These are phyloP conservation scores for Hypholoma sublateritium DNA, from an alignment of 768 basidiomycete species.

Conservation along the genomic window DNA sequence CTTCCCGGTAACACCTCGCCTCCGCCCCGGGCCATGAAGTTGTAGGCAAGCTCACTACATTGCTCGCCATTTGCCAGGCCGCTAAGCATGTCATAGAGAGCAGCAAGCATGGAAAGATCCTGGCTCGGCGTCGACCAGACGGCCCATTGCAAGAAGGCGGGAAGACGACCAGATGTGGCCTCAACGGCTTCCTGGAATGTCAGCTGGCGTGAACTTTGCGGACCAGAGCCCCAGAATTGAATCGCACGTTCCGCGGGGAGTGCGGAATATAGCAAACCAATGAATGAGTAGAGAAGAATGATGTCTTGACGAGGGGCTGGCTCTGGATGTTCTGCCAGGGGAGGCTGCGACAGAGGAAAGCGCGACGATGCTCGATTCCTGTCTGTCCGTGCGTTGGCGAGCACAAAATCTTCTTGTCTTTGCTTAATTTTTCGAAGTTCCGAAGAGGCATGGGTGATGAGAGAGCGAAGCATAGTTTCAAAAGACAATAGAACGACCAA, in stretches of 20 bases:
- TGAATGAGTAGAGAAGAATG: slow-evolving; percentile 79
- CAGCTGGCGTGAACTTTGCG: slow-evolving; percentile 39
- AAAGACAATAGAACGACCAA: slow-evolving; percentile 56
- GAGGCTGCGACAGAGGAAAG: slow-evolving; percentile 39
- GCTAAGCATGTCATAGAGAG: slow-evolving; percentile 85
- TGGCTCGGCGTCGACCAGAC: slow-evolving; percentile 80
- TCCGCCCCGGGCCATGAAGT: slow-evolving; percentile 81
- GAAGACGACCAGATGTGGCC: slow-evolving; percentile 41
- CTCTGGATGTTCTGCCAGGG: slow-evolving; percentile 39
- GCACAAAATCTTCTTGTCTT: slow-evolving; percentile 79
- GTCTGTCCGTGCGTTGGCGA: slow-evolving; percentile 66
- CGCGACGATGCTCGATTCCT: slow-evolving; percentile 55
- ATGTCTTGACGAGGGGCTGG: slow-evolving; percentile 74
- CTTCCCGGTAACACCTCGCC: slow-evolving; percentile 68
- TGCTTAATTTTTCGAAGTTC: slow-evolving; percentile 87
- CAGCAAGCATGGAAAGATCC: slow-evolving; percentile 72
- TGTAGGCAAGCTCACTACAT: slow-evolving; percentile 85
- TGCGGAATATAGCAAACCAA: slow-evolving; percentile 76
- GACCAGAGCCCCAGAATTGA: slow-evolving; percentile 82
- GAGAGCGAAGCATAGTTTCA: slow-evolving; percentile 68
- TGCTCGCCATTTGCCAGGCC: slow-evolving; percentile 83
- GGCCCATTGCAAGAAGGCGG: slow-evolving; percentile 84
- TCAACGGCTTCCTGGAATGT: slow-evolving; percentile 61
- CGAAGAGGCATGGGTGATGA: slow-evolving; percentile 76
- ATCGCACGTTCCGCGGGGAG: slow-evolving; percentile 76